Conservation (phyloP, 495 filamentous ascomycete species). For the Tuber borchii region DNA sequence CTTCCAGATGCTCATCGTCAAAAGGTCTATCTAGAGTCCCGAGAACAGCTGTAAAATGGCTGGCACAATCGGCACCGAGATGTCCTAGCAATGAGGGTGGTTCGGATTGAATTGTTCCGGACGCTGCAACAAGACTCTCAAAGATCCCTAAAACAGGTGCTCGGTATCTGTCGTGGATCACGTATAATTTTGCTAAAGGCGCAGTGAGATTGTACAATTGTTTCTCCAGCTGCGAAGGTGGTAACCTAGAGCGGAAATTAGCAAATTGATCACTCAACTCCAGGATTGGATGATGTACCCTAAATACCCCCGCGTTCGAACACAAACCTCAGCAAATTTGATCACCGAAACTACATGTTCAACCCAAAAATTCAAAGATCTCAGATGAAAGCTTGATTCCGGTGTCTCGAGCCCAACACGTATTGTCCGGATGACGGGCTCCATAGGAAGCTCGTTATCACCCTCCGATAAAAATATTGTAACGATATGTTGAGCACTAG, state of each 20-base stretch:
- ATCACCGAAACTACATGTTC: constrained; percentile 60
- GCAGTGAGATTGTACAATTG: constrained; percentile 73
- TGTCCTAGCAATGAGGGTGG: constrained; percentile 86
- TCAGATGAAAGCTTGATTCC: constrained; percentile 57
- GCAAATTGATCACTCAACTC: constrained; percentile 2
- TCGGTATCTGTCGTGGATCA: constrained; percentile 60
- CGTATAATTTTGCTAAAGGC: constrained; percentile 70
- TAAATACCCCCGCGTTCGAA: constrained; percentile 62
- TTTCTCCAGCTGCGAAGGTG: constrained; percentile 60
- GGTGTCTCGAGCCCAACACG: constrained; percentile 60
- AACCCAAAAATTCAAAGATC: constrained; percentile 52
- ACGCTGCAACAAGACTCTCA: constrained; percentile 59
- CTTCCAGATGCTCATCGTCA: constrained; percentile 53
- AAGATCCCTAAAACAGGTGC: constrained; percentile 60
- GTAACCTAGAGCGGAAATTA: constrained; percentile 27
- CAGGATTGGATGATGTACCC: constrained; percentile 40
- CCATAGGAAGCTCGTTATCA: constrained; percentile 62
- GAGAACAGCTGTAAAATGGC: constrained; percentile 72
- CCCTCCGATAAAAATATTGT: constrained; percentile 68
- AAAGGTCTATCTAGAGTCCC: constrained; percentile 73
- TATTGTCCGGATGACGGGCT: constrained; percentile 67
- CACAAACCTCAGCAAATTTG: constrained; percentile 58
- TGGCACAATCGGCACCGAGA: constrained; percentile 71
- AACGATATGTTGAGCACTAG: constrained; percentile 65
- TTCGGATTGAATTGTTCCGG: constrained; percentile 52